Evolutionary conservation across 1,284 basidiomycete species (phyloP).

Genomic region (Trichosporon sp.): DNA sequence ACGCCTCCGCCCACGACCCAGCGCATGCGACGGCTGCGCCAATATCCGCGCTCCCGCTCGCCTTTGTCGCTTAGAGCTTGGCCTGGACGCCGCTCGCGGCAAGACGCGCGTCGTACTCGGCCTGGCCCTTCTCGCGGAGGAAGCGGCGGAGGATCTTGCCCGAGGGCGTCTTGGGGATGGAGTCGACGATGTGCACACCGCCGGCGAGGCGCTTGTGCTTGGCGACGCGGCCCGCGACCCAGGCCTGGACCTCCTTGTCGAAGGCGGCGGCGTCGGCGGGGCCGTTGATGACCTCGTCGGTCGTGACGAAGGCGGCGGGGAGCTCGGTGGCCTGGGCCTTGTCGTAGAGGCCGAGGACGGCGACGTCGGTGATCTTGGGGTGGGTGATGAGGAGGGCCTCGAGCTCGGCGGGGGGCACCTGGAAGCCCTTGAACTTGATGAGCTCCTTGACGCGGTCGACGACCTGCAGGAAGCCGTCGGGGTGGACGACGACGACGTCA

Average conservation of each 20-base stretch:
- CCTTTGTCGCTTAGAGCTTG: constrained; percentile 1
- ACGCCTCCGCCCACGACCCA: too few relatives aligned
- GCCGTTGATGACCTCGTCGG: not conserved
- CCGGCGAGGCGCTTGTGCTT: constrained; percentile 53
- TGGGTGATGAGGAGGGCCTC: constrained; percentile 69
- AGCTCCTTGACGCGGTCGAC: constrained; percentile 63
- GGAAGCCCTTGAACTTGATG: constrained; percentile 64
- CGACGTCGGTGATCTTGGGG: constrained; percentile 64
- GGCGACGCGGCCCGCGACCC: constrained; percentile 59
- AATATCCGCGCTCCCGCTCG: too few relatives aligned
- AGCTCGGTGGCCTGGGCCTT: constrained; percentile 66
- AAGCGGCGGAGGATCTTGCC: constrained; percentile 44
- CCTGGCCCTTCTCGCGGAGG: constrained; percentile 26
- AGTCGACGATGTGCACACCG: constrained; percentile 50
- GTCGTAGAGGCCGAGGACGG: constrained; percentile 65
- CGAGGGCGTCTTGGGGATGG: constrained; percentile 50
- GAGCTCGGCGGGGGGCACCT: constrained; percentile 76
- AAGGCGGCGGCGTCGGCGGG: constrained; percentile 43
- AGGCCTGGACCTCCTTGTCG: constrained; percentile 55
- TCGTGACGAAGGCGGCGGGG: constrained; percentile 52
- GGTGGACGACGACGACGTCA: constrained; percentile 63
- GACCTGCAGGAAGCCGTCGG: constrained; percentile 57
- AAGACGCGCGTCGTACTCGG: constrained; percentile 11
- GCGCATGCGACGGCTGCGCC: too few relatives aligned
- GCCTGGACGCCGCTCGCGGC: not conserved